Evolutionary conservation across 768 basidiomycete species (phyloP), one percentile per base, ranked within the genome.

Genomic region (Lactarius sanguifluus): DNA sequence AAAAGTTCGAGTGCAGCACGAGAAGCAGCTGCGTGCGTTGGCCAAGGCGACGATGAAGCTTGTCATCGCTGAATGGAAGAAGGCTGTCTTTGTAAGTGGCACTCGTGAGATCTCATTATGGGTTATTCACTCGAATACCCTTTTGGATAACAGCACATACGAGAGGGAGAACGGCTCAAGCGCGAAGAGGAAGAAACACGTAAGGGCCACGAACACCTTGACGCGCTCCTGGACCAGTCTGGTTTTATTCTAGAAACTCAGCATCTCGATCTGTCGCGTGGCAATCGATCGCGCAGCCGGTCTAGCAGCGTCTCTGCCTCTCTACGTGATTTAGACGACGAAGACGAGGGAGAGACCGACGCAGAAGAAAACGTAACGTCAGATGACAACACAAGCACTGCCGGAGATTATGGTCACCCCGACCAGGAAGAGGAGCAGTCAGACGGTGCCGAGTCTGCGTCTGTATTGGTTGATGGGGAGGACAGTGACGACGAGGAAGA

Each of bases 181-280:
- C 78, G 80, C 15, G 90, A 91, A 73, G 88, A 81, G 20, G 94
- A 97, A 76, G 91, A 95, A 75, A 82, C 86, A 69, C 82, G 85
- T 38, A 81, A 87, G 6, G 93, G 95, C 0, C 89, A 89, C 67
- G 86, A 89, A 69, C 95, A 97, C 76, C 82, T 98, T 25, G 91
- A 96, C 75, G 92, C 90, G 5, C 92, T 98, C 69, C 80, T 98
- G 56, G 86, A 94, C 76, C 90, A 96, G 72, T 96, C 93, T 41
- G 91, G 91, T 0, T 87, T 90, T 57, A 86, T 96, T 64, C 78
- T 97, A 66, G 89, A 91, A 72, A 90, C 92, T 1, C 96, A 96
- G 72, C 87, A 90, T 56, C 81, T 83, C 1, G 90, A 91, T 71
- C 77, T 94, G 55, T 78, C 79, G 1, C 81, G 82, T 59, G 81